Base-by-base conservation (phyloP, 2,329 filamentous ascomycete species). In the Aciculosporium take region DNA sequence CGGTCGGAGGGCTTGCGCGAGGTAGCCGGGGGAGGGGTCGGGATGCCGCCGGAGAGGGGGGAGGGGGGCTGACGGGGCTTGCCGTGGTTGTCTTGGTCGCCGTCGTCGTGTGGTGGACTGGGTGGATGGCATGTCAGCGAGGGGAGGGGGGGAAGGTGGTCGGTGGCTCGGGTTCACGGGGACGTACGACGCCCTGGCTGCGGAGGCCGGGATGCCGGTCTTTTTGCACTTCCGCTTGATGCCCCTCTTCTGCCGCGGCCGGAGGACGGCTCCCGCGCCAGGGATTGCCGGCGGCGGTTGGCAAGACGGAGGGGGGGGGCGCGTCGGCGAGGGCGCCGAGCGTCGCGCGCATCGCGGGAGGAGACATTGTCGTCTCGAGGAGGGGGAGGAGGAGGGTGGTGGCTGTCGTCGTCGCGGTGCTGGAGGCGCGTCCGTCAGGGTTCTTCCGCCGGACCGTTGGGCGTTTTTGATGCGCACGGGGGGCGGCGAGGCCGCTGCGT, bases 21-120 rank as follows among this genome's bases (percentile, higher is more conserved):
- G 63, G 59, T 93, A 93, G 36, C 60, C 54, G 0, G 59, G 35
- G 1, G 72, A 71, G 0, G 84, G 76, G 0, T 70, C 0, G 85
- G 84, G 20, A 79, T 58, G 39, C 74, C 73, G 39, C 73, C 73
- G 0, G 73, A 76, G 4, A 45, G 61, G 6, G 42, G 36, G 48
- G 61, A 69, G 47, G 55, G 61, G 21, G 45, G 10, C 5, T 23
- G 18, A 6, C 38, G 32, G 27, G 40, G 27, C 8, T 20, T 21
- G 18, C 21, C 5, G 7, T 13, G 17, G 15, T 20, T 17, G 9
- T 15, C 12, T 24, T 7, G 17, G n/a, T 15, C 15, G 7, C 27
- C 17, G 12, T 21, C 27, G n/a, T 23, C 6, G 5, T n/a, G n/a
- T n/a, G 25, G 3, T 31, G 37, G 18, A 29, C 24, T 38, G 40